Base-by-base conservation (phyloP, 148 eudicot species). In the Amaranthus cruentus region DNA sequence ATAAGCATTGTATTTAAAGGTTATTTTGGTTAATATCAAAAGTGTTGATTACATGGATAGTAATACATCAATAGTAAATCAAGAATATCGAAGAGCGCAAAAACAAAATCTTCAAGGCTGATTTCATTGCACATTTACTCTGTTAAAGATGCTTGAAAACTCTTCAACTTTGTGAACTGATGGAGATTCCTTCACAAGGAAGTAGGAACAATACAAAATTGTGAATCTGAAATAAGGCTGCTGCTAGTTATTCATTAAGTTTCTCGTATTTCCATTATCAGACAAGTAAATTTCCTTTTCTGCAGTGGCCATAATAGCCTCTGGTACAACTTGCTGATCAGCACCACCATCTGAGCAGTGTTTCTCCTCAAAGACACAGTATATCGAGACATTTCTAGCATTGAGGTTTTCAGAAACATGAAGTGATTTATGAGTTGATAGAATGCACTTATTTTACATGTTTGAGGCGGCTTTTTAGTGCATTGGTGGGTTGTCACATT, bases 101-200 rank as follows among this genome's bases (percentile, higher is more conserved):
- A 82, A 79, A 95, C 82, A 82, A 87, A 91, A 65, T 87, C 92
- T 62, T 66, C 61, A 73, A 88, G 44, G 72, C 77, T 79, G 49
- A 72, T 80, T 62, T 86, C 83, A 21, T 83, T 78, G 70, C 76
- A 75, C 47, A 85, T 66, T 38, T 38, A 84, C 86, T 74, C 78
- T 83, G 75, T 86, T 83, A 72, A 80, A 85, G 38, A 88, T 69
- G 80, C 80, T 76, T 62, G 87, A 81, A 65, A 94, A 86, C 75
- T 81, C 81, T 70, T 86, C 86, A 54, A 90, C 67, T 70, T 79
- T 85, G 53, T 71, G 84, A 50, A 82, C 78, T 72, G 79, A 78
- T 66, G 81, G 78, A 54, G 87, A 83, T 76, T 90, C 88, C 81
- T 95, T 88, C 47, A 84, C 94, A 49, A 95, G 84, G 76, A n/a